Percentiles rank a stretch among this genome's conserved stretches.
Evolutionary conservation across 306 rosid species (phyloP).

Genomic region (Castanospermum australe): DNA sequence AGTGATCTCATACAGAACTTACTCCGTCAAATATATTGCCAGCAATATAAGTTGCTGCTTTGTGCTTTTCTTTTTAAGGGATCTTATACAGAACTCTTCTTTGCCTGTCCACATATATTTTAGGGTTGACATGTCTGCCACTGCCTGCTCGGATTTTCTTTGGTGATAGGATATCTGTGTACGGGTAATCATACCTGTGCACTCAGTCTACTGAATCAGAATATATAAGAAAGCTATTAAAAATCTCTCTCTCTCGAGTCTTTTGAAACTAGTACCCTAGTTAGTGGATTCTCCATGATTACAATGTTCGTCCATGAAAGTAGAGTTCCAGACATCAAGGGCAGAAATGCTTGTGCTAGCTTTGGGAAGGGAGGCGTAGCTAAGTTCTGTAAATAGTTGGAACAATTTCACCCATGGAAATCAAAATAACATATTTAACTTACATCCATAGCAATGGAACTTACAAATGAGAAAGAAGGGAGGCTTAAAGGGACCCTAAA

Average conservation of each 20-base stretch:
- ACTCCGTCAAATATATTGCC: background rate
- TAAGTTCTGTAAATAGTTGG: background rate
- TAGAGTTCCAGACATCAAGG: conserved; percentile 3
- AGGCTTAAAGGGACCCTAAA: conserved; percentile 39
- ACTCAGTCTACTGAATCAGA: background rate
- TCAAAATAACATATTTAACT: conserved; percentile 33
- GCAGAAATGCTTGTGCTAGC: background rate
- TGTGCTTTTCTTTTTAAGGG: conserved; percentile 1
- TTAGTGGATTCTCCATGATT: background rate
- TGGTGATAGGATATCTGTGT: background rate
- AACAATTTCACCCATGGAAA: conserved; percentile 4
- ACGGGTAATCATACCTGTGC: no score
- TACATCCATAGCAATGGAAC: conserved; percentile 31
- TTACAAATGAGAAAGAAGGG: conserved; percentile 51
- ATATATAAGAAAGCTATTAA: background rate
- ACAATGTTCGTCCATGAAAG: background rate
- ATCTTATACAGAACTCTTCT: background rate
- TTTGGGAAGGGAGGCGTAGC: background rate
- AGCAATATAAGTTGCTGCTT: background rate
- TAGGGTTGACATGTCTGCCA: background rate
- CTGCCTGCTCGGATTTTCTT: background rate
- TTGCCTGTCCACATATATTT: background rate
- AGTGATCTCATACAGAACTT: conserved; percentile 1
- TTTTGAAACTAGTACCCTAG: background rate
- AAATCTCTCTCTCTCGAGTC: background rate